These are phyloP conservation scores for Bruguiera gymnorhiza DNA, from an alignment of 345 rosid species.

Conservation along the genomic window DNA sequence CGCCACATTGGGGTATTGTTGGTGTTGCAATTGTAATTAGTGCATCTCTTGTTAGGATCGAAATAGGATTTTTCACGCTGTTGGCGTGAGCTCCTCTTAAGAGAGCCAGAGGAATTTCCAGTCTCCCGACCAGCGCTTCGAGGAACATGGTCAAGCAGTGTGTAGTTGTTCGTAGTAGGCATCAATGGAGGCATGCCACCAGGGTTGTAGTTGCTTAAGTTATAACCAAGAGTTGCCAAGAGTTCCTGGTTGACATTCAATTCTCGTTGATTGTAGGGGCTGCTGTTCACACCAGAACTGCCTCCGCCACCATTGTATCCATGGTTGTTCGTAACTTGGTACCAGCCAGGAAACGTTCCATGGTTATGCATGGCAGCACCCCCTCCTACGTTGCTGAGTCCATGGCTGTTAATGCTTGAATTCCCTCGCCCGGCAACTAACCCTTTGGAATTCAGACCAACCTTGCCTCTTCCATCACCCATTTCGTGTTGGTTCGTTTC, in stretches of 20 bases:
- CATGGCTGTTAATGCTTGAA: no score
- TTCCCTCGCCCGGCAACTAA: no score
- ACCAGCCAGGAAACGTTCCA: no score
- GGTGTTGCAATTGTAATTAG: slow-evolving; percentile 31
- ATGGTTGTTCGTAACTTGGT: no score
- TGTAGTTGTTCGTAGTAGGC: neutral
- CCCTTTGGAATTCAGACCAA: neutral
- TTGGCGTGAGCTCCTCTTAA: neutral
- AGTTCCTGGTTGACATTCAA: no score
- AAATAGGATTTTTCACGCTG: neutral
- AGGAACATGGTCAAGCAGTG: neutral
- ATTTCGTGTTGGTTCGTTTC: neutral
- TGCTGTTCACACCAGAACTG: neutral
- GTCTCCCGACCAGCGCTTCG: neutral
- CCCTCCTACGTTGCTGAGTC: no score
- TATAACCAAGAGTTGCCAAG: no score
- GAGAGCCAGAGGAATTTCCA: slow-evolving; percentile 3
- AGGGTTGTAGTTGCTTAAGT: neutral
- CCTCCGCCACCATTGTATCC: neutral
- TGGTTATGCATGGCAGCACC: no score
- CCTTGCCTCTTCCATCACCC: neutral
- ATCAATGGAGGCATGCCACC: neutral
- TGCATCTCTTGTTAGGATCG: slow-evolving; percentile 21
- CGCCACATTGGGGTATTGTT: slow-evolving; percentile 46
- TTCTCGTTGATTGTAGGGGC: no score